These are phyloP conservation scores for Manihot esculenta DNA, from an alignment of 441 rosid species.

Conservation along the genomic window DNA sequence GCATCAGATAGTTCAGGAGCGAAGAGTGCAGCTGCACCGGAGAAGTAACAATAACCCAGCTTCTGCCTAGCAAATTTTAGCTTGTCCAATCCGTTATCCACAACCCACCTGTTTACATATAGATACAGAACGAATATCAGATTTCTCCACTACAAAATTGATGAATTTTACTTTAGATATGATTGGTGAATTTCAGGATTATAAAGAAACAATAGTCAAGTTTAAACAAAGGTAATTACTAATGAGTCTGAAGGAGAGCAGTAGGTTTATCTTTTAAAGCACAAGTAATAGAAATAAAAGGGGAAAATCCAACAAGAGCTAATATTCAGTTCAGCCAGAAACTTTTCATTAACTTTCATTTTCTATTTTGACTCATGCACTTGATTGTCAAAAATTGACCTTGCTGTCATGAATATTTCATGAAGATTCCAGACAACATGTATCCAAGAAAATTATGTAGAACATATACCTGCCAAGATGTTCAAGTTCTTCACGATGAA, in stretches of 20 bases:
- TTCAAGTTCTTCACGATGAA: conserved; percentile 61
- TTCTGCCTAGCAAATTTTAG: conserved; percentile 79
- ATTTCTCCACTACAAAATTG: background rate
- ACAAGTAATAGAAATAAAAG: background rate
- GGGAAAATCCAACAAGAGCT: too few relatives aligned
- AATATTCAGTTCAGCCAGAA: background rate
- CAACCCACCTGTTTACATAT: conserved; percentile 62
- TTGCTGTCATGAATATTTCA: background rate
- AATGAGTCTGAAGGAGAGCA: background rate
- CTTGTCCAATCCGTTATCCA: conserved; percentile 61
- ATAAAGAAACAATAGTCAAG: background rate
- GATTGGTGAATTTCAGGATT: background rate
- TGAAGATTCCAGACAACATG: conserved; percentile 1
- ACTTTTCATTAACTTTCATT: background rate
- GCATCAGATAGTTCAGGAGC: conserved; percentile 70
- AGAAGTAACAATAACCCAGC: conserved; percentile 73
- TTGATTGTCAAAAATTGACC: conserved; percentile 4
- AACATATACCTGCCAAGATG: conserved; percentile 57
- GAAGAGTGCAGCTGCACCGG: conserved; percentile 67
- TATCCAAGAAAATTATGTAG: background rate
- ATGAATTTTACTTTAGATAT: background rate
- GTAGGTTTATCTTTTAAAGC: background rate
- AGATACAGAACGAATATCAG: background rate
- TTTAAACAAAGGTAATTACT: background rate
- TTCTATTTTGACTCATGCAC: background rate